These are phyloP conservation scores for Trichoderma sp. DNA, from an alignment of 2,329 filamentous ascomycete genomes.

Conservation along the genomic window DNA sequence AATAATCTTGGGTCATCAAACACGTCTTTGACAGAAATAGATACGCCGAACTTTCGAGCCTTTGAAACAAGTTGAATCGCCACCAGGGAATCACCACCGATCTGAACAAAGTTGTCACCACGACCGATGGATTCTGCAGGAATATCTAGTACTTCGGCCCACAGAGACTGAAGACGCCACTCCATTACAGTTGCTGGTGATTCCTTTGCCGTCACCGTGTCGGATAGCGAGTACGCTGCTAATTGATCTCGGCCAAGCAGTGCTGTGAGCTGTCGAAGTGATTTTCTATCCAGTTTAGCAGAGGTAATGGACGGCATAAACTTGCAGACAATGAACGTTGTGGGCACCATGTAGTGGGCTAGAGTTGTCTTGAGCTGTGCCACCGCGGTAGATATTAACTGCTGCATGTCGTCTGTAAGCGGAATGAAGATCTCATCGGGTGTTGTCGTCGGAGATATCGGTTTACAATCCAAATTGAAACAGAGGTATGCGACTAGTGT, in stretches of 20 bases:
- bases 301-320: constrained; percentile 25
- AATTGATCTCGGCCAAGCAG: not conserved
- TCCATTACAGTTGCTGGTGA: constrained; percentile 22
- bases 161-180: constrained; percentile 27
- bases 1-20: not conserved
- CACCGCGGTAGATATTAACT: not conserved
- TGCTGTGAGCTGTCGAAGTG: not conserved
- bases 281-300: constrained; percentile 19
- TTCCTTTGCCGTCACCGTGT: not conserved
- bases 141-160: constrained; percentile 35
- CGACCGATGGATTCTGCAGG: constrained; percentile 31
- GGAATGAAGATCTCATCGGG: not conserved
- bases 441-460: not conserved
- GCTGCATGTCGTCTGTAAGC: constrained; percentile 10
- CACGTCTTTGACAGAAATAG: not conserved
- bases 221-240: not conserved
- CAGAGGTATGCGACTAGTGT: constrained; percentile 5
- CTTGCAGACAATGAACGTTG: constrained; percentile 21
- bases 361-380: constrained; percentile 19
- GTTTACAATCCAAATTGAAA: not conserved
- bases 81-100: constrained; percentile 45
- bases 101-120: constrained; percentile 19
- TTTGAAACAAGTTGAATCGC: constrained; percentile 46
- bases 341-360: constrained; percentile 27
- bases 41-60: constrained; percentile 30